Base-by-base conservation (phyloP, 2,329 filamentous ascomycete genomes). In the Stemphylium beticola region DNA sequence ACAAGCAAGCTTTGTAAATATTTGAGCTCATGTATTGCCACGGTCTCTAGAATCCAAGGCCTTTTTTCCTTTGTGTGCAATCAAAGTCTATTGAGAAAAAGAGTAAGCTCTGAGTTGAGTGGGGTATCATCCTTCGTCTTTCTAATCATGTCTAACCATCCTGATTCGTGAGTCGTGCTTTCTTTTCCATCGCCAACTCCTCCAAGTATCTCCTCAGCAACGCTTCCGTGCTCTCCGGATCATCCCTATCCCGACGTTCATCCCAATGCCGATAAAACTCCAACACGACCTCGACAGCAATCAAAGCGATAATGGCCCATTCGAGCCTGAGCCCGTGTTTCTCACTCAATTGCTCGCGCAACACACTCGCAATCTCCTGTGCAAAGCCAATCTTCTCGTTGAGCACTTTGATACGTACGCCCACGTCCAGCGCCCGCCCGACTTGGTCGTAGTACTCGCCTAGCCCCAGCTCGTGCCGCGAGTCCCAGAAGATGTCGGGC, bases 351-450 rank as follows among this genome's bases (percentile, higher is more conserved):
- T 93, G 87, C 74, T 97, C 92, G 53, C 95, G 83, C 57, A 98
- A 78, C 14, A 98, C 93, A 47, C 83, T 91, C 6, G 95, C 92
- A 73, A 97, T 97, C 75, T 98, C 93, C 69, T 95, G 91, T 1
- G 93, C 95, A 74, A 99, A 98, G 70, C 96, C 93, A 85, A 99
- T 96, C 79, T 96, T 96, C 78, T 96, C 91, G 74, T 99, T 99
- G 64, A 98, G 78, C 15, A 91, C 87, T 67, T 90, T 91, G 77
- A 98, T 98, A 45, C 95, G 85, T 22, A 95, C 91, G 31, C 91
- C 90, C 20, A 98, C 93, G 75, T 98, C 95, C 32, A 99, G 83
- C 0, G 92, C 92, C 49, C 88, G 86, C 36, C 93, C 93, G 36
- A 97, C 92, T 74, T 95, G 90, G 64, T 96, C 93, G 75, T 98